These are phyloP conservation scores for Leccinum disarticulatum DNA, from an alignment of 768 basidiomycete species.

Conservation along the genomic window DNA sequence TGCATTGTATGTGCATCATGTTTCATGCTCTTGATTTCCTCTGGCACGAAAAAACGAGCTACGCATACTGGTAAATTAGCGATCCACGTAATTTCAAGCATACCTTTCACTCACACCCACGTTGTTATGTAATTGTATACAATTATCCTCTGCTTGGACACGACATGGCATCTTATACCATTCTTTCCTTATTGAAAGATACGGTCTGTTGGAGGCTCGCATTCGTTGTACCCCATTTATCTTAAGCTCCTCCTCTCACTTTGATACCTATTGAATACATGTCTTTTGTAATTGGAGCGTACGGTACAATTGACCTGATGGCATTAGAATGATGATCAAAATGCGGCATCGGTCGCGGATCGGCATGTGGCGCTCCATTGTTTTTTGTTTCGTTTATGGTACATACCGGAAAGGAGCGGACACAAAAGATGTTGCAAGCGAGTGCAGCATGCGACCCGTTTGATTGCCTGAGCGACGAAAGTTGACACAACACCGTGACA, in stretches of 20 bases:
- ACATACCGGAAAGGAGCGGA: background rate
- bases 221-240: constrained; percentile 2
- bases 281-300: constrained; percentile 36
- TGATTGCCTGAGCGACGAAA: background rate
- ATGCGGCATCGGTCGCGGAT: background rate
- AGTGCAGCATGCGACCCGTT: background rate
- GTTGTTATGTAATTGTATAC: constrained; percentile 20
- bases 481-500: background rate
- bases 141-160: constrained; percentile 2
- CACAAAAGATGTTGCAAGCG: background rate
- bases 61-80: constrained; percentile 15
- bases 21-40: background rate
- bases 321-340: background rate
- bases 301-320: background rate
- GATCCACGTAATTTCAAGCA: constrained; percentile 15
- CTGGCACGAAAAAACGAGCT: background rate
- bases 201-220: background rate
- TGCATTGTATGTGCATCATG: background rate
- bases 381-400: background rate
- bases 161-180: background rate
- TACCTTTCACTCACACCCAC: constrained; percentile 5
- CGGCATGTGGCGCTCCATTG: background rate
- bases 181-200: background rate
- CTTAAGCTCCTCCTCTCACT: background rate
- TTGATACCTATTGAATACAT: constrained; percentile 24